Evolutionary conservation across 768 basidiomycete genomes (phyloP).

Genomic region (Floccularia luteovirens): DNA sequence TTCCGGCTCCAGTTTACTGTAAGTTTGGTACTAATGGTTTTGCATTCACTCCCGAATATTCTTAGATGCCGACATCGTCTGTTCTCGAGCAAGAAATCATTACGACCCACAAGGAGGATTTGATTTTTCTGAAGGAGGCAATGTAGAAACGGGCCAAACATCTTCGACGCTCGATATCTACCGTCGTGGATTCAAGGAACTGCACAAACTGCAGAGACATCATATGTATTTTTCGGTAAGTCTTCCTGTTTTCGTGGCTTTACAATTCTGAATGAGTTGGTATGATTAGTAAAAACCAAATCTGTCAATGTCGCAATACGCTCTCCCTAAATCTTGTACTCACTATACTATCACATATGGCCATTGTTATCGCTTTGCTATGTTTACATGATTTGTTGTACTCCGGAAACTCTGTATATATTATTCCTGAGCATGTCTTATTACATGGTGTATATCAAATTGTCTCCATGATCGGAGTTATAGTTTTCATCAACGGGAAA

Average conservation of each 20-base stretch:
- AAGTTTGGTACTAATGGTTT: slow-evolving; percentile 12
- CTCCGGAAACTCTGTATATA: too few species aligned
- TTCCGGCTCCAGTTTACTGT: slow-evolving; percentile 82
- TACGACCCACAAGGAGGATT: slow-evolving; percentile 57
- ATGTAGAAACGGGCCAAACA: slow-evolving; percentile 30
- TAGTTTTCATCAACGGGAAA: too few species aligned
- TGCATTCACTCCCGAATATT: not conserved
- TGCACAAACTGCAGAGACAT: slow-evolving; percentile 40
- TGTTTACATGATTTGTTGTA: too few species aligned
- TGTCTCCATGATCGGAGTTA: too few species aligned
- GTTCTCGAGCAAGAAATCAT: slow-evolving; percentile 75
- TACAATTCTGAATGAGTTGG: too few species aligned
- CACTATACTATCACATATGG: too few species aligned
- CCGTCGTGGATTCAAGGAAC: slow-evolving; percentile 45
- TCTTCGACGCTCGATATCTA: slow-evolving; percentile 39
- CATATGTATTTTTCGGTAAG: slow-evolving; percentile 58
- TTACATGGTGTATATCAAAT: too few species aligned
- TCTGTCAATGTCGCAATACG: too few species aligned
- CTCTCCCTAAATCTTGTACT: too few species aligned
- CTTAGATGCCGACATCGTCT: slow-evolving; percentile 80
- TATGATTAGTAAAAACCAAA: too few species aligned
- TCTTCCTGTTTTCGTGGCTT: slow-evolving; percentile 2
- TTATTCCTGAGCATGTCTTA: too few species aligned
- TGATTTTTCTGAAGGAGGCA: slow-evolving; percentile 55
- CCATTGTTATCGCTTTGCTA: too few species aligned